Base-by-base conservation (phyloP, 2,329 filamentous ascomycete genomes). In the Metarhizium brunneum region DNA sequence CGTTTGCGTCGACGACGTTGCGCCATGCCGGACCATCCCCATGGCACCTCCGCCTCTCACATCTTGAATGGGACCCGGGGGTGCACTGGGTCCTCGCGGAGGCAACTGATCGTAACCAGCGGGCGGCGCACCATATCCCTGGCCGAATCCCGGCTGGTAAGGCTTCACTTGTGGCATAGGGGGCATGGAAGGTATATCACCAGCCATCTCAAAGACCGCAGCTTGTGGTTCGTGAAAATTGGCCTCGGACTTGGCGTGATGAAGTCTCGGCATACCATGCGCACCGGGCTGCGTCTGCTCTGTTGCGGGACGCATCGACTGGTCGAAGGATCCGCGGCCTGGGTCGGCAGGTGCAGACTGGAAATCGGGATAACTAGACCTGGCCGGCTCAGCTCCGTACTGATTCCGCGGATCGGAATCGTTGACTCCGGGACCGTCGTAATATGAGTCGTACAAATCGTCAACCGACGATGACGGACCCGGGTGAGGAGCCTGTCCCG, bases 131-230 rank as follows among this genome's bases (percentile, higher is more conserved):
- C 59, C 63, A 47, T 69, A 65, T 18, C 60, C 61, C 38, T 60
- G 56, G 51, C 62, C 57, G 35, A 57, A 62, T 20, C 55, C 61
- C 50, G 64, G 61, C 20, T 63, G 67, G 50, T 68, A 69, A 29
- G 65, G 57, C 57, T 65, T 54, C 53, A 66, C 59, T 16, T 62
- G 57, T 54, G 71, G 78, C 64, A 77, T 71, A 45, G 71, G 74
- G 11, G 84, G 83, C 35, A 85, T 69, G 2, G 76, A 73, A 25
- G 82, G 82, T 20, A 77, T 75, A 61, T 88, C 84, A 30, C 74
- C 78, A 2, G 82, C 84, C 79, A 92, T 86, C 64, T 90, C 88
- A 61, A 90, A 90, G 1, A 88, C 78, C 8, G 87, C 87, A 2
- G 82, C 76, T 62, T 88, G 83, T 3, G 80, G 78, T 60, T 83